These are phyloP conservation scores for Areca catechu DNA, from an alignment of 176 grass and related monocot genomes.

Conservation along the genomic window DNA sequence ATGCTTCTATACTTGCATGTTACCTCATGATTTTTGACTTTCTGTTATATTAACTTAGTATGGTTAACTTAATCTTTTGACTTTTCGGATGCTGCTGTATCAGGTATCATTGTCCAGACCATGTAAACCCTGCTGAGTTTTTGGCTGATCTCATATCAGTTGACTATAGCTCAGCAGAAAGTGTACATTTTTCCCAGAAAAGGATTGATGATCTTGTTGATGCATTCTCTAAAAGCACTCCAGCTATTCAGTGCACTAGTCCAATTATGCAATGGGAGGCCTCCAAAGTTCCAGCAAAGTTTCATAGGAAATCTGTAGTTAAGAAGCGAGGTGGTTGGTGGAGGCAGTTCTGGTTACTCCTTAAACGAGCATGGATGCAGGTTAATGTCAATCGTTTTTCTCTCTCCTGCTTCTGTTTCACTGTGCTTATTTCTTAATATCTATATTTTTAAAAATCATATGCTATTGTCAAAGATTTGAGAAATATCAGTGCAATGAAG, in stretches of 20 bases:
- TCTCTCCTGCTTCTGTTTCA: too few species aligned
- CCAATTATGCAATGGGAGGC: conserved; percentile 19
- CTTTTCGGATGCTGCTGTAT: conserved; percentile 7
- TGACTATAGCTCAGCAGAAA: conserved; percentile 77
- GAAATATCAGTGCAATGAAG: too few species aligned
- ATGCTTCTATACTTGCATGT: not conserved
- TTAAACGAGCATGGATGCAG: conserved; percentile 99
- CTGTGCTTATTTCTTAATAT: too few species aligned
- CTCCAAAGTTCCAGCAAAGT: conserved; percentile 29
- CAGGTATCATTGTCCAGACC: conserved; percentile 81
- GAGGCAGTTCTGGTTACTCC: conserved; percentile 67
- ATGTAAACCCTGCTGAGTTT: conserved; percentile 97
- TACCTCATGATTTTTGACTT: too few species aligned
- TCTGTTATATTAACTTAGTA: not conserved
- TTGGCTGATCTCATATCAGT: conserved; percentile 92
- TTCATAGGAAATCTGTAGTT: conserved; percentile 31
- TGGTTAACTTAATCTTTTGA: not conserved
- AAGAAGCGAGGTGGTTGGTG: conserved; percentile 67
- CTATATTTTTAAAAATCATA: too few species aligned
- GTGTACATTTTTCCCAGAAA: conserved; percentile 57
- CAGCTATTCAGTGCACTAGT: conserved; percentile 27
- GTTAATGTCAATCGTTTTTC: conserved; percentile 24
- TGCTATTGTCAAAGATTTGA: too few species aligned
- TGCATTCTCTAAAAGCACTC: conserved; percentile 44
- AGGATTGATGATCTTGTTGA: conserved; percentile 79